Percentiles rank a stretch among this genome's conserved stretches.
Evolutionary conservation across 176 grass and related monocot genomes (phyloP).

Genomic region (Rhynchospora breviuscula): DNA sequence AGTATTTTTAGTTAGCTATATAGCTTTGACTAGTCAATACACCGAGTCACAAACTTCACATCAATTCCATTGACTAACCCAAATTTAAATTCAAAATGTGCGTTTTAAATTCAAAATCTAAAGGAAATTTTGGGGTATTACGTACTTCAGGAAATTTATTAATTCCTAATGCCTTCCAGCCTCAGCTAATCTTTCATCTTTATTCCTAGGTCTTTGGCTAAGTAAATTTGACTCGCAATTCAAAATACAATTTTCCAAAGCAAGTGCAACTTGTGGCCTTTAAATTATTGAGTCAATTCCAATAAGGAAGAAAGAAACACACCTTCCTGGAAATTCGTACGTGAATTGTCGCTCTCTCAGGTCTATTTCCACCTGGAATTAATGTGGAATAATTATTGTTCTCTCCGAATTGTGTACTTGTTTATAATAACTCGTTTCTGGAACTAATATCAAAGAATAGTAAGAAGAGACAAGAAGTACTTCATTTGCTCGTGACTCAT

Average conservation of each 20-base stretch:
- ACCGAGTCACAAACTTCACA: background rate
- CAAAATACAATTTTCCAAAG: background rate
- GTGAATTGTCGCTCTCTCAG: background rate
- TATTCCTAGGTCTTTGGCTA: background rate
- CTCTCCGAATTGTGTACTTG: background rate
- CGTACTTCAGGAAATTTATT: too few species aligned
- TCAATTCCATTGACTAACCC: background rate
- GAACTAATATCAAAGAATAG: constrained; percentile 9
- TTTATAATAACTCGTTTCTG: background rate
- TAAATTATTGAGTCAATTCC: constrained; percentile 2
- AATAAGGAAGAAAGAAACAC: background rate
- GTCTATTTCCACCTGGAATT: constrained; percentile 15
- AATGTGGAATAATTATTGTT: constrained; percentile 18
- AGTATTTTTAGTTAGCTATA: background rate
- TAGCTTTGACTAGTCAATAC: background rate
- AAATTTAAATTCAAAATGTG: background rate
- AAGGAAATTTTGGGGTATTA: background rate
- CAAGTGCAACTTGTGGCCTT: background rate
- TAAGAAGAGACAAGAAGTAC: background rate
- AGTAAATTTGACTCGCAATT: background rate
- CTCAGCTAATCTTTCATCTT: background rate
- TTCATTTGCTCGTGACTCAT: background rate
- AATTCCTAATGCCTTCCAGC: too few species aligned
- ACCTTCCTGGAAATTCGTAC: constrained; percentile 21
- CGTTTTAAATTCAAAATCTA: background rate